Evolutionary conservation across 345 rosid species (phyloP).

Genomic region (Fremontodendron californicum): DNA sequence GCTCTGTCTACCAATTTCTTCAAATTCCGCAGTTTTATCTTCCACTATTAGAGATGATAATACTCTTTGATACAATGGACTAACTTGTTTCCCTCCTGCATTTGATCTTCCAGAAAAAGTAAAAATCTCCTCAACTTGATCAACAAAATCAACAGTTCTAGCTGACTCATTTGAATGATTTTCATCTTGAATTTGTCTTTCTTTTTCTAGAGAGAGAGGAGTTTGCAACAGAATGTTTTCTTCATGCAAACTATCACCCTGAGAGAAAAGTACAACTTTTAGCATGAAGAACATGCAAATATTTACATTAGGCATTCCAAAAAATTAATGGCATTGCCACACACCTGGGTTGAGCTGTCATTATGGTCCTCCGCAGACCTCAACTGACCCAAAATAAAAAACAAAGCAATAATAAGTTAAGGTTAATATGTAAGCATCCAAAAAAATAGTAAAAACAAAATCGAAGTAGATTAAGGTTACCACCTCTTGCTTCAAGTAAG

Average conservation of each 20-base stretch:
- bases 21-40: conserved; percentile 41
- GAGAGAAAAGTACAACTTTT: background rate
- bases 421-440: conserved; percentile 4
- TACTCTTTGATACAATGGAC: conserved; percentile 56
- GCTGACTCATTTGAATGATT: conserved; percentile 12
- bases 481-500: conserved; percentile 50
- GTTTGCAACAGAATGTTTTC: conserved; percentile 22
- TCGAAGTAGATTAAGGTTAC: conserved; percentile 9
- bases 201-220: conserved; percentile 25
- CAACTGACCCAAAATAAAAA: conserved; percentile 26
- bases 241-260: conserved; percentile 29
- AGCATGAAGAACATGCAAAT: background rate
- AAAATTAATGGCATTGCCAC: conserved; percentile 12
- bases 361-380: conserved; percentile 23
- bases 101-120: conserved; percentile 20
- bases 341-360: conserved; percentile 20
- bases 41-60: conserved; percentile 51
- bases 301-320: conserved; percentile 4
- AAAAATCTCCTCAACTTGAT: conserved; percentile 18
- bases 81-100: conserved; percentile 23
- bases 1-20: conserved; percentile 30
- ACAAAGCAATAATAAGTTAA: background rate
- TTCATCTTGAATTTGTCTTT: conserved; percentile 18
- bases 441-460: background rate
- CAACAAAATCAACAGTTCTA: conserved; percentile 15